Percentiles rank a stretch among this genome's conserved stretches.
Conservation (phyloP, 352 stramenopile genomes). For the Aphanomyces cochlioides region DNA sequence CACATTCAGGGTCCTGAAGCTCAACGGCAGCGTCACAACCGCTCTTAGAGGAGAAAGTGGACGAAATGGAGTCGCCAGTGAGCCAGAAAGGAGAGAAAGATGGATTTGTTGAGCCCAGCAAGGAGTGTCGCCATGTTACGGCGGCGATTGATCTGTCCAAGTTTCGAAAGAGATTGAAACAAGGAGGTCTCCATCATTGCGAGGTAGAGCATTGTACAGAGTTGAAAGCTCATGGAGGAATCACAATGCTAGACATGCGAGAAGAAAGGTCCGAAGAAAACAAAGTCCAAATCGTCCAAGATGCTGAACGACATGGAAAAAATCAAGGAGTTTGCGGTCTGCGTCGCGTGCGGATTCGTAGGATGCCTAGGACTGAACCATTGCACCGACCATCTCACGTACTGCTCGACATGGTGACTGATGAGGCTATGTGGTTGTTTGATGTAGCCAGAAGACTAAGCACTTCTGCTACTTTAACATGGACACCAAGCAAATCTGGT, state of each 20-base stretch:
- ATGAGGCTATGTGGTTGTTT: not conserved
- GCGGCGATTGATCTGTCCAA: constrained; percentile 10
- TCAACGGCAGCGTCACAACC: no score
- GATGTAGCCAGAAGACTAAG: constrained; percentile 43
- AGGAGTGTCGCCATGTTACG: constrained; percentile 23
- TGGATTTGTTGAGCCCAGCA: not conserved
- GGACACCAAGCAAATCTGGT: constrained; percentile 55
- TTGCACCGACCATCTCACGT: constrained; percentile 52
- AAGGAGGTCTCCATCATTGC: constrained; percentile 19
- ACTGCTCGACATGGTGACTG: constrained; percentile 5
- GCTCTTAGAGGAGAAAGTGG: not conserved
- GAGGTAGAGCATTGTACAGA: not conserved
- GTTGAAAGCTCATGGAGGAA: not conserved
- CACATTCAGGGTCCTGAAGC: not conserved
- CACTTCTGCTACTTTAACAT: constrained; percentile 57
- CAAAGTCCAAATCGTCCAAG: constrained; percentile 9
- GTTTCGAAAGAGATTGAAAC: constrained; percentile 20
- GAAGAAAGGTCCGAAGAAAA: not conserved
- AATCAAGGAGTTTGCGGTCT: constrained; percentile 33
- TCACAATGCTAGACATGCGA: constrained; percentile 4
- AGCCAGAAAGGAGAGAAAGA: not conserved
- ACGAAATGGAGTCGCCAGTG: not conserved
- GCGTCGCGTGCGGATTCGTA: constrained; percentile 58
- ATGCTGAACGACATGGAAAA: constrained; percentile 12
- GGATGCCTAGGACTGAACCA: constrained; percentile 52